A percentile compares a stretch with the other conserved stretches of the same genome.
phyloP scores from a whole-genome alignment of 176 grass and related monocot species.

The Oropetium thomaeum region DNA sequence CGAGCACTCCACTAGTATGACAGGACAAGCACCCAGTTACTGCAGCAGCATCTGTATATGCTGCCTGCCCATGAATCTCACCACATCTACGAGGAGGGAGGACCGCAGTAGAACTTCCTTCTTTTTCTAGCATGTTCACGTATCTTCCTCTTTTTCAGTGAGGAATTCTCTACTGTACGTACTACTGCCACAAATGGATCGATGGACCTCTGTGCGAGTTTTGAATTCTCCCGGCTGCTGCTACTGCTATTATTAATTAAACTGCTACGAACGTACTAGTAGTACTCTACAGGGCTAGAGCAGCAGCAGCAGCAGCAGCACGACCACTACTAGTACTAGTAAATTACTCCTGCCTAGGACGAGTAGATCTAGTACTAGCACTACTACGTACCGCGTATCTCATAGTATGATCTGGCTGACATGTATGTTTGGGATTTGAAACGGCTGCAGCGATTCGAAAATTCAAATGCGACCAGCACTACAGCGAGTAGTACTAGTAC shows the following conservation, averaged over 20 bases:
- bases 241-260: not conserved
- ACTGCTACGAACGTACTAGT: not conserved
- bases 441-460: not conserved
- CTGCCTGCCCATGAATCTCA: not conserved
- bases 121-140: not conserved
- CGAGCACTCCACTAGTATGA: too few species aligned
- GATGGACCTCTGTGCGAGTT: not conserved
- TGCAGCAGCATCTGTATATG: not conserved
- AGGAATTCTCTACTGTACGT: not conserved
- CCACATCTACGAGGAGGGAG: too few species aligned
- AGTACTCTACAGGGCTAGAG: not conserved
- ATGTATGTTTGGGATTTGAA: not conserved
- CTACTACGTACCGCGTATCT: not conserved
- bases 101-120: too few species aligned
- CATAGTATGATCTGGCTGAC: not conserved
- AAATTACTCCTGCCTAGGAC: too few species aligned
- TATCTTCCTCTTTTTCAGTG: constrained; percentile 1
- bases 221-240: not conserved
- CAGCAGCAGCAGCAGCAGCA: not conserved
- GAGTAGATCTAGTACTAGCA: too few species aligned
- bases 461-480: not conserved
- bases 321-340: too few species aligned
- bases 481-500: too few species aligned
- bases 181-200: not conserved
- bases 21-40: too few species aligned